phyloP scores from a whole-genome alignment of 257 asterid species.

The Agastache rugosa region DNA sequence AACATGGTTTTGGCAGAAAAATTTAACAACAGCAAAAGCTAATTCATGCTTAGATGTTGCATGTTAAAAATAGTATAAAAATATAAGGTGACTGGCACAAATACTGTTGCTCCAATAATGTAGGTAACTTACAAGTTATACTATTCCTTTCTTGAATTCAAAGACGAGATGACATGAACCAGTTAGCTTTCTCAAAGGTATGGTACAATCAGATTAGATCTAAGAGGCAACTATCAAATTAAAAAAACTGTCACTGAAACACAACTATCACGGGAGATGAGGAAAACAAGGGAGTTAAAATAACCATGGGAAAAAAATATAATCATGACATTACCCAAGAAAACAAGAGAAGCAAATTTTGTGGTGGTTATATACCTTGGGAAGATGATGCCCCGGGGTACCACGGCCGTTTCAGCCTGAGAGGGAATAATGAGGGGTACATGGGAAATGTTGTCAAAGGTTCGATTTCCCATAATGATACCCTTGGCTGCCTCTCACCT shows the following conservation, averaged over 20 bases:
- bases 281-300: not conserved
- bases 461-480: slow-evolving; percentile 94
- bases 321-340: not conserved
- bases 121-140: not conserved
- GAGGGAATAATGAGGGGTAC: slow-evolving; percentile 91
- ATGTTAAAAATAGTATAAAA: not conserved
- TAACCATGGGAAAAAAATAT: not conserved
- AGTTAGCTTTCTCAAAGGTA: not conserved
- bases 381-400: slow-evolving; percentile 86
- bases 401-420: slow-evolving; percentile 93
- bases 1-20: not conserved
- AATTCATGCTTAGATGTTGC: not conserved
- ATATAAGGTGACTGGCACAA: too few species aligned
- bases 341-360: slow-evolving; percentile 1
- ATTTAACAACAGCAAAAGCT: not conserved
- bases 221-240: not conserved
- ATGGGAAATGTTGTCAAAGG: slow-evolving; percentile 95
- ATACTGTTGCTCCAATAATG: too few species aligned
- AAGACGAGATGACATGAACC: not conserved
- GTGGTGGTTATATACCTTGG: slow-evolving; percentile 61
- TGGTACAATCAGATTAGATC: not conserved
- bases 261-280: not conserved
- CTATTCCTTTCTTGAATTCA: not conserved
- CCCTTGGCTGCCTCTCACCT: slow-evolving; percentile 95
- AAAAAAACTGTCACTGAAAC: too few species aligned